These are phyloP conservation scores for Xylariaceae sp. DNA, from an alignment of 2,329 filamentous ascomycete species.

Conservation along the genomic window DNA sequence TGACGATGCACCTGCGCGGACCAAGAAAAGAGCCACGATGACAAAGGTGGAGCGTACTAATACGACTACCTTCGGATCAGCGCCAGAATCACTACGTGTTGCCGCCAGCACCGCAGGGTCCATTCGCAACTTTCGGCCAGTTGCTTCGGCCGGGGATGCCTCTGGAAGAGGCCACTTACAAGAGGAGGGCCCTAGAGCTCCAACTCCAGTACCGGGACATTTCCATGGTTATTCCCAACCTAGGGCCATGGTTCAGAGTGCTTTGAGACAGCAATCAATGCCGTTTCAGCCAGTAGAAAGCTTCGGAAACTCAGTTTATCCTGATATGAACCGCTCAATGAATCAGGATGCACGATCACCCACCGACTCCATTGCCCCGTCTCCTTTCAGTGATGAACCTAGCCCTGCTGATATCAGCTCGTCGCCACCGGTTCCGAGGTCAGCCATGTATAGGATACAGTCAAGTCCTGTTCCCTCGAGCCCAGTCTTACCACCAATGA, in stretches of 20 bases:
- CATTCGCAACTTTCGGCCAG: constrained; percentile 76
- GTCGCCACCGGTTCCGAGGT: constrained; percentile 76
- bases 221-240: constrained; percentile 26
- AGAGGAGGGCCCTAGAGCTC: constrained; percentile 68
- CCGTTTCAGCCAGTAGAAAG: constrained; percentile 48
- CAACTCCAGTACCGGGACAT: constrained; percentile 66
- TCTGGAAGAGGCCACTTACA: constrained; percentile 55
- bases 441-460: constrained; percentile 46
- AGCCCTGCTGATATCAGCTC: constrained; percentile 83
- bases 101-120: constrained; percentile 87
- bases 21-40: constrained; percentile 74
- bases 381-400: constrained; percentile 51
- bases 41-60: constrained; percentile 70
- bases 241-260: constrained; percentile 42
- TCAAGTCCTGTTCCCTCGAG: constrained; percentile 72
- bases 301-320: constrained; percentile 28
- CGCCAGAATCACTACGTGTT: constrained; percentile 78
- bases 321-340: constrained; percentile 38
- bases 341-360: constrained; percentile 53
- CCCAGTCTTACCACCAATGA: constrained; percentile 66
- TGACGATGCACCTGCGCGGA: constrained; percentile 51
- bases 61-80: constrained; percentile 66
- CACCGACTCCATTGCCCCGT: constrained; percentile 47
- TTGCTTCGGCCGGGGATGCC: constrained; percentile 48
- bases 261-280: constrained; percentile 58